Conservation (phyloP, 495 filamentous ascomycete genomes). For the Aspergillus incahuasiensis region DNA sequence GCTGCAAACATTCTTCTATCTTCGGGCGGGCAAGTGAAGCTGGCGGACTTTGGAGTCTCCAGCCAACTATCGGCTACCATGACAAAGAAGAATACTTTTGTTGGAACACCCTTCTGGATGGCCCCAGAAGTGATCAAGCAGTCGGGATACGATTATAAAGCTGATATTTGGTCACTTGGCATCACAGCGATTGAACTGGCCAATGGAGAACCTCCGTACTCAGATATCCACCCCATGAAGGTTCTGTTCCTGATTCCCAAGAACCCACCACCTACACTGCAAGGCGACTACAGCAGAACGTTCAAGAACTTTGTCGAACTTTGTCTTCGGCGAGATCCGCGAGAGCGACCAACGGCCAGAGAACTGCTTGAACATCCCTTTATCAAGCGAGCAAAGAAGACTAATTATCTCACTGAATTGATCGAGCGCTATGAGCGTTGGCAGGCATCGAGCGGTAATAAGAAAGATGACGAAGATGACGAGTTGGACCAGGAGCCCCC, state of each 20-base stretch:
- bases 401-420: conserved; percentile 83
- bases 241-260: conserved; percentile 96
- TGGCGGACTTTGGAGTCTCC: conserved; percentile 96
- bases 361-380: conserved; percentile 89
- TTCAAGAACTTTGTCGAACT: conserved; percentile 95
- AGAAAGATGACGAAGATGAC: conserved; percentile 60
- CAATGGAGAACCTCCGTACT: conserved; percentile 89
- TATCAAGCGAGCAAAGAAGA: conserved; percentile 82
- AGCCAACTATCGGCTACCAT: conserved; percentile 98
- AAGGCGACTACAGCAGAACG: conserved; percentile 78
- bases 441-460: conserved; percentile 60
- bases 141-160: conserved; percentile 96
- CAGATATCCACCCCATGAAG: conserved; percentile 98
- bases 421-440: conserved; percentile 88
- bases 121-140: conserved; percentile 98
- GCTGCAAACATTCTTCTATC: conserved; percentile 87
- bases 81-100: conserved; percentile 99
- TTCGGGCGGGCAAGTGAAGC: conserved; percentile 88
- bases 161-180: conserved; percentile 98
- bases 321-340: conserved; percentile 82
- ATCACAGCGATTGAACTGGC: conserved; percentile 95
- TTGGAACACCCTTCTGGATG: conserved; percentile 99
- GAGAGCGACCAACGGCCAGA: conserved; percentile 78
- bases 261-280: conserved; percentile 76
- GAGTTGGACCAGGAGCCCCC: conserved; percentile 41